phyloP scores from a whole-genome alignment of 2,329 filamentous ascomycete species.

The Cercospora brassicicola region DNA sequence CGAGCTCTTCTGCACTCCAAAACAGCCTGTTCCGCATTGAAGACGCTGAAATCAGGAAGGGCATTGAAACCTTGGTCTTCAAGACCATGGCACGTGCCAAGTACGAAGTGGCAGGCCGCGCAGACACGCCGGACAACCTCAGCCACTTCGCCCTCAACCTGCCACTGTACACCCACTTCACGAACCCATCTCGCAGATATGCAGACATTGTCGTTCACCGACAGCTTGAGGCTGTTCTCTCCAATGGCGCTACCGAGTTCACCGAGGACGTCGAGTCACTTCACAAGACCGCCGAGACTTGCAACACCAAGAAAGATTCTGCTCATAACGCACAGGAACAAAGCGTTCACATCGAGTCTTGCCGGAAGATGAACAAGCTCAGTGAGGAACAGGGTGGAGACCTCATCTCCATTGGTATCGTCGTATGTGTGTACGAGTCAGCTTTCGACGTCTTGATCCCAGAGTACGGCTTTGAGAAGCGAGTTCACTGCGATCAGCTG shows the following conservation, averaged over 20 bases:
- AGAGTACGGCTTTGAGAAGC: slow-evolving; percentile 98
- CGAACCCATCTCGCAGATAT: slow-evolving; percentile 89
- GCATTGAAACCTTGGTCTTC: slow-evolving; percentile 92
- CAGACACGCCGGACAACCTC: slow-evolving; percentile 67
- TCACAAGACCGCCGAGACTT: slow-evolving; percentile 88
- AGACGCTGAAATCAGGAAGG: slow-evolving; percentile 85
- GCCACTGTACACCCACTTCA: slow-evolving; percentile 95
- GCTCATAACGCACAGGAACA: slow-evolving; percentile 97
- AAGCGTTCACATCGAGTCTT: slow-evolving; percentile 97
- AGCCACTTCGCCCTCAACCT: slow-evolving; percentile 91
- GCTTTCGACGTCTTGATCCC: slow-evolving; percentile 98
- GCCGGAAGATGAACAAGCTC: slow-evolving; percentile 91
- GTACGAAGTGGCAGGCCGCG: slow-evolving; percentile 84
- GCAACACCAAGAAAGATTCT: slow-evolving; percentile 99
- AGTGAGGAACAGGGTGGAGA: slow-evolving; percentile 84
- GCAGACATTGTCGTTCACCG: slow-evolving; percentile 94
- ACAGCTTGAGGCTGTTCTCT: slow-evolving; percentile 84
- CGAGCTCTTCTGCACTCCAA: slow-evolving; percentile 86
- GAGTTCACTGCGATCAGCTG: slow-evolving; percentile 96
- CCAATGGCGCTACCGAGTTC: slow-evolving; percentile 78
- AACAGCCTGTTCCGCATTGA: slow-evolving; percentile 94
- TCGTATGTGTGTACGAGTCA: slow-evolving; percentile 96
- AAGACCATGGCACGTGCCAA: slow-evolving; percentile 97
- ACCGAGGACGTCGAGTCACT: slow-evolving; percentile 84
- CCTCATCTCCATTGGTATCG: slow-evolving; percentile 91